Percentiles rank a stretch among this genome's conserved stretches.
Evolutionary conservation across 2,329 filamentous ascomycete species (phyloP).

Genomic region (Pyricularia sp.): DNA sequence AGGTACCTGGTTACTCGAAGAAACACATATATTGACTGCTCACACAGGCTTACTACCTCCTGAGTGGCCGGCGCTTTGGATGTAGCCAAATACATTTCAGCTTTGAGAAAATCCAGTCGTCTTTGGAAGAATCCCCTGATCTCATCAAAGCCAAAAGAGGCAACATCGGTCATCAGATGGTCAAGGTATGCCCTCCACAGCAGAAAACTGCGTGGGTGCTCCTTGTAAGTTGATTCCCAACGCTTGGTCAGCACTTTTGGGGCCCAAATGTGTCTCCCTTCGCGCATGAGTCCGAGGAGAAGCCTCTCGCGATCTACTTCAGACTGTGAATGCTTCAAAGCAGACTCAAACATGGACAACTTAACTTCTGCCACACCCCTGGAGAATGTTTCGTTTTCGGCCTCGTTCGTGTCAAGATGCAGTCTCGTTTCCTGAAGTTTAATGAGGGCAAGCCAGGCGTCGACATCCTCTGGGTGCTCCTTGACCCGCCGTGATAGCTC

Average conservation of each 20-base stretch:
- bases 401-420: background rate
- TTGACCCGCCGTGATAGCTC: constrained; percentile 56
- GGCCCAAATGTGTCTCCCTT: constrained; percentile 69
- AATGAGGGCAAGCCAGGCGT: constrained; percentile 71
- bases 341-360: constrained; percentile 70
- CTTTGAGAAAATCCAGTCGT: constrained; percentile 37
- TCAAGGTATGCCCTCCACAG: constrained; percentile 70
- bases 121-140: constrained; percentile 50
- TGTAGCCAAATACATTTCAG: constrained; percentile 8
- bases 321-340: constrained; percentile 46
- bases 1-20: constrained; percentile 66
- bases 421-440: constrained; percentile 58
- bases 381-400: constrained; percentile 27
- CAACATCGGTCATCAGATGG: constrained; percentile 60
- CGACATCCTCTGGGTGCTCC: constrained; percentile 54
- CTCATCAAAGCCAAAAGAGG: constrained; percentile 58
- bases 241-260: constrained; percentile 46
- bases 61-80: constrained; percentile 3
- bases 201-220: constrained; percentile 46
- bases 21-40: constrained; percentile 58
- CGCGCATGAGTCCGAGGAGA: constrained; percentile 59
- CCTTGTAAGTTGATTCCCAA: constrained; percentile 45
- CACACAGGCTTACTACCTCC: constrained; percentile 14
- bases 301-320: constrained; percentile 47
- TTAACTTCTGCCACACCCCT: constrained; percentile 70